Evolutionary conservation across 371 early-diverging fungal species (phyloP).

Genomic region (Apophysomyces sp.): DNA sequence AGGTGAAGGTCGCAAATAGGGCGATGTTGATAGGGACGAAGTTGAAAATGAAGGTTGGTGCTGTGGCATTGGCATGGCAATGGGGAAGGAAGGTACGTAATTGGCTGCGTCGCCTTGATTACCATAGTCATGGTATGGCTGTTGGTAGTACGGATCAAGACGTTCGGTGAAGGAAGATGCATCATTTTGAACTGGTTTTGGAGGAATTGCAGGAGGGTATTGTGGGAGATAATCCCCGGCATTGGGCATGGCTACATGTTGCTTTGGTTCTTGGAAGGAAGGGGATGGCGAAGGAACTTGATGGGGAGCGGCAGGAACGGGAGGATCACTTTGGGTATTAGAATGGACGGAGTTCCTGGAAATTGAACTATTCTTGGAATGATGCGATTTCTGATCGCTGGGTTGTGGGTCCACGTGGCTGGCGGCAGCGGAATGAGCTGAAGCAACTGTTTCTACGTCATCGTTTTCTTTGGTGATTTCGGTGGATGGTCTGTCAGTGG

Average conservation of each 20-base stretch:
- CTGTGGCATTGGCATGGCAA: neutral
- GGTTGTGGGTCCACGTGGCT: neutral
- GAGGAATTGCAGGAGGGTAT: neutral
- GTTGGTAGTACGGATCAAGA: neutral
- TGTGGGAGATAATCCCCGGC: neutral
- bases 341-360: neutral
- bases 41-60: neutral
- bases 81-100: neutral
- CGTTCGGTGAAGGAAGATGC: neutral
- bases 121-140: neutral
- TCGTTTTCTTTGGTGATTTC: neutral
- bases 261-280: neutral
- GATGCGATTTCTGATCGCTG: neutral
- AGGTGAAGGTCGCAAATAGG: neutral
- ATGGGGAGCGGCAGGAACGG: neutral
- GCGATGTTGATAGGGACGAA: neutral
- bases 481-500: neutral
- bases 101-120: neutral
- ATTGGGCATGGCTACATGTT: neutral
- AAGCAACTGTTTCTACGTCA: neutral
- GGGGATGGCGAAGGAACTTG: neutral
- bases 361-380: neutral
- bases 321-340: neutral
- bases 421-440: neutral
- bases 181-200: neutral